Percentiles rank a stretch among this genome's conserved stretches.
Evolutionary conservation across 306 rosid species (phyloP).

Genomic region (Pachyrhizus erosus): DNA sequence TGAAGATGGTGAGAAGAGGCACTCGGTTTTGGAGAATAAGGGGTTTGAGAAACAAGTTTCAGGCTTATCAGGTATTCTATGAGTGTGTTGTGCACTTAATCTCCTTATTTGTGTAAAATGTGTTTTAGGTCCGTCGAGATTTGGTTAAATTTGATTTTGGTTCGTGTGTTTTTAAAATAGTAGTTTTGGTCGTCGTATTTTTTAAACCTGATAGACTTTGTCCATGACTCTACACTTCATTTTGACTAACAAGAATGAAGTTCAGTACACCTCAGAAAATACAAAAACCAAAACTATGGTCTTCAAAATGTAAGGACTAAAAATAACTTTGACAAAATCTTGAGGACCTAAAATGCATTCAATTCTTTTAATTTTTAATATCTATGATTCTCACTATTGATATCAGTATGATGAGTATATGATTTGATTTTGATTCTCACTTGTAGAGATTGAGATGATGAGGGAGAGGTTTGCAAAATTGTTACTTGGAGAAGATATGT

Average conservation of each 20-base stretch:
- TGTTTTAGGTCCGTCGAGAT: neutral
- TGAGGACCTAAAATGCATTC: neutral
- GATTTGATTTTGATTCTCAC: constrained; percentile 46
- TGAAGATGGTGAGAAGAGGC: constrained; percentile 50
- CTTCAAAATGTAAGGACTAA: neutral
- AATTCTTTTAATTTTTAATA: neutral
- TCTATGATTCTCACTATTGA: neutral
- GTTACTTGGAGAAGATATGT: constrained; percentile 98
- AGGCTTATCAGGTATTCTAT: constrained; percentile 62
- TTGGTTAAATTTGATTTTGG: neutral
- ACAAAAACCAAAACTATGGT: neutral
- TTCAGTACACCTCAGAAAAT: neutral
- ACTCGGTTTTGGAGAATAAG: constrained; percentile 53
- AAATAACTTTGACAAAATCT: neutral
- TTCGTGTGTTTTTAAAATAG: neutral
- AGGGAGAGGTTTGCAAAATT: constrained; percentile 91
- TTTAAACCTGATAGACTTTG: neutral
- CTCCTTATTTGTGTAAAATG: neutral
- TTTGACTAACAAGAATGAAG: neutral
- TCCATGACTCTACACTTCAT: neutral
- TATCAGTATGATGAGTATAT: neutral
- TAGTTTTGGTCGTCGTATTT: neutral
- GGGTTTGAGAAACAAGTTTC: constrained; percentile 57
- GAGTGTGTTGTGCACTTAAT: neutral
- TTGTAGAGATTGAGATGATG: constrained; percentile 83